Percentiles rank a stretch among this genome's conserved stretches.
Evolutionary conservation across 257 asterid genomes (phyloP).

Genomic region (Nicotiana sylvestris): DNA sequence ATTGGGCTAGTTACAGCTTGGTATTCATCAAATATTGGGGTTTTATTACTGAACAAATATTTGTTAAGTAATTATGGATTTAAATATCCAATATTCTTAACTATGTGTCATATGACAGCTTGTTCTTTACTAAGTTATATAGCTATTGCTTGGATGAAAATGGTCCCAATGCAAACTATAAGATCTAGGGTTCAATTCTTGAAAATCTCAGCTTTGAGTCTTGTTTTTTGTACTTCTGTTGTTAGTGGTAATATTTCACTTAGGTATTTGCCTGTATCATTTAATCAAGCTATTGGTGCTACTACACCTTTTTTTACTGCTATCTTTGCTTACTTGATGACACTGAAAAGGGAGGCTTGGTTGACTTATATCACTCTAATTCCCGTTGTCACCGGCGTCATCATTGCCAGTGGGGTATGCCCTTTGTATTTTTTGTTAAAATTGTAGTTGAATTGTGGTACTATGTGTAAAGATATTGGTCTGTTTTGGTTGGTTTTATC

Average conservation of each 20-base stretch:
- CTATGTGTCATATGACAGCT: constrained; percentile 91
- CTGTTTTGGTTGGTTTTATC: constrained; percentile 1
- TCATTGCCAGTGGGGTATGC: constrained; percentile 80
- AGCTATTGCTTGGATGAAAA: constrained; percentile 87
- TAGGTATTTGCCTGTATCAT: constrained; percentile 78
- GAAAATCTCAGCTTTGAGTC: constrained; percentile 77
- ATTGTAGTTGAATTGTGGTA: background rate
- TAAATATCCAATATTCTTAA: constrained; percentile 79
- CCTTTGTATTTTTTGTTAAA: background rate
- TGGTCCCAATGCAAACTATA: constrained; percentile 85
- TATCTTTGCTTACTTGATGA: constrained; percentile 68
- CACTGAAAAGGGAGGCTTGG: constrained; percentile 76
- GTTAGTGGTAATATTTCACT: constrained; percentile 83
- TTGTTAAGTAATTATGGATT: constrained; percentile 86
- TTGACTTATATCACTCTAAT: constrained; percentile 62
- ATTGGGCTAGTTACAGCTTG: constrained; percentile 75
- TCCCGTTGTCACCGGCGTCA: constrained; percentile 76
- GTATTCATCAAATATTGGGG: constrained; percentile 90
- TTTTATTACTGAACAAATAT: constrained; percentile 69
- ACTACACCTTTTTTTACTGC: constrained; percentile 89
- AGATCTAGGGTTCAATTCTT: constrained; percentile 82
- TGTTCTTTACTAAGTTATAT: constrained; percentile 82
- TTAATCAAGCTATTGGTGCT: constrained; percentile 89
- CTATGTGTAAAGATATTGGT: background rate
- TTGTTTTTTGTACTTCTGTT: constrained; percentile 73